Percentiles rank a stretch among this genome's conserved stretches.
Evolutionary conservation across 345 rosid genomes (phyloP).

Genomic region (Erodium maritimum): DNA sequence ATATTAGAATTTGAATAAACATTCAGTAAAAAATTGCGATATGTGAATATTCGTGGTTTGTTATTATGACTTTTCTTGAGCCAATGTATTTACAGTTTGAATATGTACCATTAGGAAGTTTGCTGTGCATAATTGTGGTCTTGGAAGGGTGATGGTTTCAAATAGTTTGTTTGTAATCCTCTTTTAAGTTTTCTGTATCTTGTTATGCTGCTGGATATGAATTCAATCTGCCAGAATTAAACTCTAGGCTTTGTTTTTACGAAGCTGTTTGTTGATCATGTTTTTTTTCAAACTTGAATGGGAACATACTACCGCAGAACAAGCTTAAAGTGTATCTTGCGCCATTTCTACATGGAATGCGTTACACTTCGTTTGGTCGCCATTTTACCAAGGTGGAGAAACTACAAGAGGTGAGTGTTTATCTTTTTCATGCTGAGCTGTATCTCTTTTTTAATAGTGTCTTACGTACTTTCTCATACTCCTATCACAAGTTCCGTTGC

Average conservation of each 20-base stretch:
- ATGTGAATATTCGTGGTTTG: not conserved
- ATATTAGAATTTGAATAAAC: not conserved
- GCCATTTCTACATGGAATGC: slow-evolving; percentile 68
- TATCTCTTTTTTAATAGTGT: not conserved
- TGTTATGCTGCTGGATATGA: too few relatives aligned
- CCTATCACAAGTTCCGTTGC: not conserved
- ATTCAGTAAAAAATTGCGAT: not conserved
- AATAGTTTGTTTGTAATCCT: too few relatives aligned
- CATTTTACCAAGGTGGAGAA: slow-evolving; percentile 83
- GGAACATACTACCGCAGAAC: slow-evolving; percentile 34
- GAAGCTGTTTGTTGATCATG: too few relatives aligned
- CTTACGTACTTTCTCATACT: not conserved
- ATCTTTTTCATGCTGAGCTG: not conserved
- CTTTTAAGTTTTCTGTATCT: too few relatives aligned
- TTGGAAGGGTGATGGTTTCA: too few relatives aligned
- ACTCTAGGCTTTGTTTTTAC: too few relatives aligned
- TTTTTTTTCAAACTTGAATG: too few relatives aligned
- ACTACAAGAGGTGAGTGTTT: slow-evolving; percentile 58
- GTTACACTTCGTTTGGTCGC: slow-evolving; percentile 88
- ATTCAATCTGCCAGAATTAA: too few relatives aligned
- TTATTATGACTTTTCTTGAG: too few relatives aligned
- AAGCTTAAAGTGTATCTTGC: slow-evolving; percentile 75
- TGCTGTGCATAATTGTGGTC: too few relatives aligned
- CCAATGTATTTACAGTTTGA: too few relatives aligned
- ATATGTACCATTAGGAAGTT: too few relatives aligned